Evolutionary conservation across 2,329 filamentous ascomycete species (phyloP).

Genomic region (Cordyceps tenuipes): DNA sequence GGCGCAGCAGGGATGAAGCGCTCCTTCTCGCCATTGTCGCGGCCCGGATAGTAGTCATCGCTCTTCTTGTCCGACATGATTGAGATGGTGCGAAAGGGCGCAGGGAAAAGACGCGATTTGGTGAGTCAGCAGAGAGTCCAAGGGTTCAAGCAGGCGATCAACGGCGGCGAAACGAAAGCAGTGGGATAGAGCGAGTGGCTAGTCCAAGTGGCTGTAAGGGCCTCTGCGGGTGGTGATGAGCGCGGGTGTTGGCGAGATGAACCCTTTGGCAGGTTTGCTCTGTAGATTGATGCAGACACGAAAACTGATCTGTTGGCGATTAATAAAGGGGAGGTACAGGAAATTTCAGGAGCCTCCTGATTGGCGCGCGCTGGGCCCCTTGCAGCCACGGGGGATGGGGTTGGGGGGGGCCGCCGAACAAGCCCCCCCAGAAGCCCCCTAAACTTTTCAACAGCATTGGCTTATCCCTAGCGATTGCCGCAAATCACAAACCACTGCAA

Average conservation of each 20-base stretch:
- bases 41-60: slow-evolving; percentile 11
- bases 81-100: background rate
- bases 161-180: background rate
- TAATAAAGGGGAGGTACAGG: slow-evolving; percentile 11
- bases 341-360: slow-evolving; percentile 11
- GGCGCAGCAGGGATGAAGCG: slow-evolving; percentile 12
- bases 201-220: background rate
- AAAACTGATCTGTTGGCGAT: background rate
- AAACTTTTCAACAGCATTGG: too few species aligned
- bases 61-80: slow-evolving; percentile 12
- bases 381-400: background rate
- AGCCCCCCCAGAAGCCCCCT: too few species aligned
- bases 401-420: too few species aligned
- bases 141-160: background rate
- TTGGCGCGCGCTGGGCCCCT: background rate
- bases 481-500: too few species aligned
- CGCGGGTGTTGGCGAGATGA: background rate
- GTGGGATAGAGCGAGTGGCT: background rate
- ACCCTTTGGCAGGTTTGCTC: background rate
- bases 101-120: background rate
- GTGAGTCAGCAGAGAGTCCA: background rate
- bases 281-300: slow-evolving; percentile 5
- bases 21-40: slow-evolving; percentile 11
- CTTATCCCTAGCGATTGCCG: too few species aligned
- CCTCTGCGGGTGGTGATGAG: background rate